Percentiles rank a stretch among this genome's conserved stretches.
These are phyloP conservation scores for Trichoderma lentiforme DNA, from an alignment of 2,329 filamentous ascomycete genomes.

Conservation along the genomic window DNA sequence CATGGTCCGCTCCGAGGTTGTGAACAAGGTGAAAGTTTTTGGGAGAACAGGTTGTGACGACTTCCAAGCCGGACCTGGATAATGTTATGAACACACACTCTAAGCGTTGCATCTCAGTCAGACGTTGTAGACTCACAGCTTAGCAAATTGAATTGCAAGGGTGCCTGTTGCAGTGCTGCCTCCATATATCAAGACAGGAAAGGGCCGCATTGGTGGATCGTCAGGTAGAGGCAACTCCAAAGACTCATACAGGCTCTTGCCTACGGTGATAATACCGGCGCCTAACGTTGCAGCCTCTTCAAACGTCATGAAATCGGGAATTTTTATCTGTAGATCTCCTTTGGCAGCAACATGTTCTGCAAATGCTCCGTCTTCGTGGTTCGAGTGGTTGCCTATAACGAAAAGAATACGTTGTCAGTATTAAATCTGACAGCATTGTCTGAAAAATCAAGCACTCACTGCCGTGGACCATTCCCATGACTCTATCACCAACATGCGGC, in stretches of 20 bases:
- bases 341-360: slow-evolving; percentile 39
- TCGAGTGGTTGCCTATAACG: slow-evolving; percentile 9
- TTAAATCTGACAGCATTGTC: neutral
- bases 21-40: slow-evolving; percentile 35
- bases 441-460: neutral
- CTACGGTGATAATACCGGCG: slow-evolving; percentile 40
- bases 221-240: slow-evolving; percentile 46
- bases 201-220: slow-evolving; percentile 33
- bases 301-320: slow-evolving; percentile 43
- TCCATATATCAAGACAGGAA: slow-evolving; percentile 44
- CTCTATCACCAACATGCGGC: slow-evolving; percentile 47
- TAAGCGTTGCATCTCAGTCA: neutral
- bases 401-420: neutral
- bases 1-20: slow-evolving; percentile 42
- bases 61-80: slow-evolving; percentile 34
- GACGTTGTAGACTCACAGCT: slow-evolving; percentile 23
- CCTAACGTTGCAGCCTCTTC: slow-evolving; percentile 45
- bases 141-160: slow-evolving; percentile 45
- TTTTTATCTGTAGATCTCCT: slow-evolving; percentile 41
- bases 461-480: slow-evolving; percentile 42
- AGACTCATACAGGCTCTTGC: slow-evolving; percentile 42
- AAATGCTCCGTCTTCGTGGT: slow-evolving; percentile 44
- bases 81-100: neutral
- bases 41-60: slow-evolving; percentile 40
- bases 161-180: slow-evolving; percentile 55